Percentiles rank a stretch among this genome's conserved stretches.
phyloP scores from a whole-genome alignment of 2,329 filamentous ascomycete genomes.

The Sphaerulina populicola region DNA sequence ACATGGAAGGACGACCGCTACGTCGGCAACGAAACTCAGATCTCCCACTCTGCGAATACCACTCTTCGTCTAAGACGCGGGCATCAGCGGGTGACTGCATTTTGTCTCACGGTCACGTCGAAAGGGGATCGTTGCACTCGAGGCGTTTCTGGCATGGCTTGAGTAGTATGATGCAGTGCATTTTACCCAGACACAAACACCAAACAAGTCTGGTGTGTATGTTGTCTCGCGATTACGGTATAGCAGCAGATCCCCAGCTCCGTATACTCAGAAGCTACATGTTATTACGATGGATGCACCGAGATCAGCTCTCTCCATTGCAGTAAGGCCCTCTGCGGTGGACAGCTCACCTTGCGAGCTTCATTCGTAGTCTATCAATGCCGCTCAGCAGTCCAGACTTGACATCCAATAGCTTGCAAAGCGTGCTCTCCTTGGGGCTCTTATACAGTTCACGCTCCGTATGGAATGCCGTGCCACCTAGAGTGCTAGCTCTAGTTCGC shows the following conservation, averaged over 20 bases:
- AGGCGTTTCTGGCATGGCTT: too few relatives aligned
- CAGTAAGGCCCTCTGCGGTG: too few relatives aligned
- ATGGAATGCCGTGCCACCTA: slow-evolving; percentile 2
- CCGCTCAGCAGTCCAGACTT: neutral
- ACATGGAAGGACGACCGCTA: neutral
- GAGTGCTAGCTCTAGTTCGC: neutral
- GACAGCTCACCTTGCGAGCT: neutral
- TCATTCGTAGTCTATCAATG: neutral
- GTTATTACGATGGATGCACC: too few relatives aligned
- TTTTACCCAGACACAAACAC: too few relatives aligned
- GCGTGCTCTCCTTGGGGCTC: neutral
- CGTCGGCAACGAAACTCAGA: neutral
- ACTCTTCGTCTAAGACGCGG: neutral
- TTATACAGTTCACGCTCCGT: slow-evolving; percentile 2
- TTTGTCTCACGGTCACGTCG: slow-evolving; percentile 1
- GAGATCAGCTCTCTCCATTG: too few relatives aligned
- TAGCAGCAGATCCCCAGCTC: too few relatives aligned
- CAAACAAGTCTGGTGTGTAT: too few relatives aligned
- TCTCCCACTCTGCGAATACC: slow-evolving; percentile 1
- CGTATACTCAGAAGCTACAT: too few relatives aligned
- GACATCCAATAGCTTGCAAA: neutral
- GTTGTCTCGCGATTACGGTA: too few relatives aligned
- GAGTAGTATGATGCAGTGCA: too few relatives aligned
- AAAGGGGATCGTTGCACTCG: neutral
- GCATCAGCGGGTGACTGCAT: slow-evolving; percentile 5